These are phyloP conservation scores for Malassezia sp. DNA, from an alignment of 1,284 basidiomycete species.

Conservation along the genomic window DNA sequence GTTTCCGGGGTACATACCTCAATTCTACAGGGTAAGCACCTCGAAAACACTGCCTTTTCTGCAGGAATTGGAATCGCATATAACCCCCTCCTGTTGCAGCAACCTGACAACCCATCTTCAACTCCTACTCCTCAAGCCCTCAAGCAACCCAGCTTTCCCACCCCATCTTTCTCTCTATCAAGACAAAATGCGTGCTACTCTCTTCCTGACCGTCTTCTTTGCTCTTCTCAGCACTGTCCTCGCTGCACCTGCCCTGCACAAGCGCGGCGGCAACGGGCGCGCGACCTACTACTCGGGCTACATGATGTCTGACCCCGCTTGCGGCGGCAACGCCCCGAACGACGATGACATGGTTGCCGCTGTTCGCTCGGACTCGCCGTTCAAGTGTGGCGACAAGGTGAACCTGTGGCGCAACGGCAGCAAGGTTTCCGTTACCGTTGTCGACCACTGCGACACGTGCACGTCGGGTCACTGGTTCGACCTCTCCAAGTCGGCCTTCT, in stretches of 20 bases:
- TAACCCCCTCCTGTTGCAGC: too few relatives aligned
- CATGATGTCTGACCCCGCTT: conserved; percentile 33
- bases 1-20: too few relatives aligned
- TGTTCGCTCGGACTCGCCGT: conserved; percentile 25
- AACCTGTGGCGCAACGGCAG: conserved; percentile 31
- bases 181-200: conserved; percentile 9
- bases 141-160: background rate
- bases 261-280: conserved; percentile 22
- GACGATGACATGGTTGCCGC: conserved; percentile 31
- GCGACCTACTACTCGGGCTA: conserved; percentile 34
- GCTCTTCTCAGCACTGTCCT: conserved; percentile 5
- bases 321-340: conserved; percentile 32
- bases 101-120: too few relatives aligned
- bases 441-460: conserved; percentile 32
- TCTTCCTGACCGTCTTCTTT: conserved; percentile 7
- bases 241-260: conserved; percentile 11
- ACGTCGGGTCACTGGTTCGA: conserved; percentile 28
- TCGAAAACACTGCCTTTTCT: too few relatives aligned
- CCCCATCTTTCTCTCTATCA: background rate
- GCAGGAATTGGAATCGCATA: too few relatives aligned
- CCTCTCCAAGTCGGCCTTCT: conserved; percentile 28
- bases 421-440: conserved; percentile 29
- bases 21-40: too few relatives aligned
- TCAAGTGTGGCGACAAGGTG: conserved; percentile 34
- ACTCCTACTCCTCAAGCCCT: background rate